Evolutionary conservation across 139 green algal genomes (phyloP), one percentile per base, ranked within the genome.

Genomic region (Coelastrella sp.): DNA sequence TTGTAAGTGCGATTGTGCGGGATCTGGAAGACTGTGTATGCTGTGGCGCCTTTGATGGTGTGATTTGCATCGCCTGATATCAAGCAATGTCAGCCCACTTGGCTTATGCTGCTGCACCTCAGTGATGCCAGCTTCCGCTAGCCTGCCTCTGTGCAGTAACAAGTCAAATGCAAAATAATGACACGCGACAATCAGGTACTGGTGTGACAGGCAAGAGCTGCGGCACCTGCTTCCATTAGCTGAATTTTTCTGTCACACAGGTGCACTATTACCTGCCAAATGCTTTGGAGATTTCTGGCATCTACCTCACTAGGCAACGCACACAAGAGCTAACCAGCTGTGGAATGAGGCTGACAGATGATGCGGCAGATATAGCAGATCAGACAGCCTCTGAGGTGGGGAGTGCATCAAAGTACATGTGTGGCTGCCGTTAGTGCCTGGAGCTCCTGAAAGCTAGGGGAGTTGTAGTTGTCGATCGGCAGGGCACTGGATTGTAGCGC

Each of bases 201-300:
- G 11, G 63, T 70, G 63, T 20, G 12, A 70, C 14, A 70, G 11
- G 63, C 63, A 70, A 15, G 14, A 70, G 63, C 63, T 70, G 63
- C 63, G 14, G 63, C 63, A 70, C 12, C 11, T 70, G 63, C 14
- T 49, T 49, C 35, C 35, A 49, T 49, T 49, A 3, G 35, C 35
- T 49, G 35, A 49, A 49, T 49, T 49, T 49, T 70, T 70, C 63
- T 20, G 20, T 78, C 17, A 24, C 65, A 57, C 94, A 97, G 95
- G 91, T 97, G 20, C 87, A 93, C 83, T 92, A 93, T 12, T 98
- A 98, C 92, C 87, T 98, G 89, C 94, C 95, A 8, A 89, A 93
- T 65, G 91, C 82, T 10, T 89, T 95, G 12, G 75, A 87, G 6
- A 35, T 90, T 1, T 86, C 63, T 19, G 61, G 93, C 14, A 91